These are phyloP conservation scores for Phaseolus lunatus DNA, from an alignment of 306 rosid species.

Conservation along the genomic window DNA sequence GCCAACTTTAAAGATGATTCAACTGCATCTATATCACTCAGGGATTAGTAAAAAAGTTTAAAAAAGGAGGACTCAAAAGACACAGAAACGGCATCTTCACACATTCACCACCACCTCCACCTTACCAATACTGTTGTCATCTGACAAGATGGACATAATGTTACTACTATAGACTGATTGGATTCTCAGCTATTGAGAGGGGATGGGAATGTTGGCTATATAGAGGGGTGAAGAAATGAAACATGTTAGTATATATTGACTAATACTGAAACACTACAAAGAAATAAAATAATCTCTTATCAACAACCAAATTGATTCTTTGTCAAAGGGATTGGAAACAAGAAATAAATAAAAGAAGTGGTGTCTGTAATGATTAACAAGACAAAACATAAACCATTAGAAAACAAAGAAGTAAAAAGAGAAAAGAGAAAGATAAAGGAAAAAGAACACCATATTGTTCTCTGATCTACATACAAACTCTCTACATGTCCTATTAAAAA, in stretches of 20 bases:
- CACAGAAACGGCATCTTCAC: not conserved
- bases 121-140: not conserved
- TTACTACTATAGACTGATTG: not conserved
- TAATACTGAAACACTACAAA: not conserved
- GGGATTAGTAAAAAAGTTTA: not conserved
- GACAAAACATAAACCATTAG: conserved; percentile 26
- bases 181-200: not conserved
- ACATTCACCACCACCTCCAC: not conserved
- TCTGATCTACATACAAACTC: not conserved
- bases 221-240: not conserved
- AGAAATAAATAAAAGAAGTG: conserved; percentile 1
- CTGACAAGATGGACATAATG: not conserved
- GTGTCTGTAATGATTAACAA: not conserved
- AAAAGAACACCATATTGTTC: not conserved
- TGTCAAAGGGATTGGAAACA: not conserved
- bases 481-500: not conserved
- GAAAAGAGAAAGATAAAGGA: conserved; percentile 17
- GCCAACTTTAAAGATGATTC: conserved; percentile 4
- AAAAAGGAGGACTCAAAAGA: not conserved
- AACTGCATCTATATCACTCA: not conserved
- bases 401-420: not conserved
- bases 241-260: conserved; percentile 10
- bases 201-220: not conserved
- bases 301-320: not conserved
- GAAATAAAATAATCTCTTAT: not conserved